phyloP scores from a whole-genome alignment of 495 filamentous ascomycete genomes.

The Gamarada debralockiae region DNA sequence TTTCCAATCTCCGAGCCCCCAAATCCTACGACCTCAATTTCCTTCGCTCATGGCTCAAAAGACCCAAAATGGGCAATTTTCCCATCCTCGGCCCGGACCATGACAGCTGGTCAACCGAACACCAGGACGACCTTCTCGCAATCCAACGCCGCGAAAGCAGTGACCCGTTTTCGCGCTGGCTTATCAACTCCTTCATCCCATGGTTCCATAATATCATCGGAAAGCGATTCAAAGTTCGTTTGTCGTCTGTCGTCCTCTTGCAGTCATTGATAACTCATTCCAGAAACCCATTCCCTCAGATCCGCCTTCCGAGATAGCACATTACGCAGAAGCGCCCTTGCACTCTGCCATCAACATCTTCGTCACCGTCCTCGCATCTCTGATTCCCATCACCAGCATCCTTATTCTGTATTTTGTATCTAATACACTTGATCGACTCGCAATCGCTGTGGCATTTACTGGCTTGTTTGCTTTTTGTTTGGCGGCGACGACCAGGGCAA shows the following conservation, averaged over 20 bases:
- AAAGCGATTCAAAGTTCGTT: slow-evolving; percentile 6
- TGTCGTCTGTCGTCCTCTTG: background rate
- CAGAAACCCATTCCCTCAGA: background rate
- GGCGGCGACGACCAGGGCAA: slow-evolving; percentile 26
- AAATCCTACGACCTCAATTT: slow-evolving; percentile 13
- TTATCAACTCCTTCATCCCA: slow-evolving; percentile 12
- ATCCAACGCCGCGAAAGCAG: slow-evolving; percentile 6
- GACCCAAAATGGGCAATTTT: slow-evolving; percentile 16
- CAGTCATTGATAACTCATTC: background rate
- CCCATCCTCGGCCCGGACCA: slow-evolving; percentile 12
- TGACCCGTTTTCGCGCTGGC: slow-evolving; percentile 15
- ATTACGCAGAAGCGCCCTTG: background rate
- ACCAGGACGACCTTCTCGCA: slow-evolving; percentile 16
- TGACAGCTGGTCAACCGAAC: slow-evolving; percentile 10
- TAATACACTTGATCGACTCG: slow-evolving; percentile 20
- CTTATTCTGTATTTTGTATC: slow-evolving; percentile 31
- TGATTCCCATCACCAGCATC: slow-evolving; percentile 29
- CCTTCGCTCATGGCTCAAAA: slow-evolving; percentile 21
- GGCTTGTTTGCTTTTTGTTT: slow-evolving; percentile 28
- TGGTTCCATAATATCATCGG: slow-evolving; percentile 12
- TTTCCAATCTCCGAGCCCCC: slow-evolving; percentile 16
- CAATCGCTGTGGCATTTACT: slow-evolving; percentile 27
- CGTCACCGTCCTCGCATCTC: slow-evolving; percentile 25
- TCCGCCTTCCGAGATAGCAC: background rate
- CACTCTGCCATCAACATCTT: slow-evolving; percentile 8